A percentile compares a stretch with the other conserved stretches of the same genome.
Conservation (phyloP, 306 rosid genomes). For the Trifolium repens region DNA sequence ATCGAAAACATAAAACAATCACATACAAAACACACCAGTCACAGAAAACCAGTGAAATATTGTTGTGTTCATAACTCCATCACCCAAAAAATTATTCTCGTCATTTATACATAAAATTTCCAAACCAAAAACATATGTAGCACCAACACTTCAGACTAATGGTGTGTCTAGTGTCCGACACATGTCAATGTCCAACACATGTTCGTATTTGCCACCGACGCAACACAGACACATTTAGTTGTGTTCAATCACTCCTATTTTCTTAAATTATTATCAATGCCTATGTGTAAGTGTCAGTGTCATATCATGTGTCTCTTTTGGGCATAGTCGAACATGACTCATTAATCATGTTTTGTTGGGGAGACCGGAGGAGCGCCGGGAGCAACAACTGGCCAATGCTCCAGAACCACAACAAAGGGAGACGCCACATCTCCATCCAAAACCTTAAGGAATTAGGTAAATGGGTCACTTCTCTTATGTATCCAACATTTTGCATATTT, state of each 20-base stretch:
- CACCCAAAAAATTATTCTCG: not conserved
- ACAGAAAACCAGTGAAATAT: not conserved
- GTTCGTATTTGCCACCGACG: not conserved
- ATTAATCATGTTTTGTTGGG: too few species aligned
- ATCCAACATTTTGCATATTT: too few species aligned
- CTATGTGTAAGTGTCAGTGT: not conserved
- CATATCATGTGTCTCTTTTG: not conserved
- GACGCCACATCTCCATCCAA: too few species aligned
- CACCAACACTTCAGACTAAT: not conserved
- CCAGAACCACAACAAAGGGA: too few species aligned
- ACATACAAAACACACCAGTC: slow-evolving; percentile 2
- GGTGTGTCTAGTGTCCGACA: not conserved
- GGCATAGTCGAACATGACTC: not conserved
- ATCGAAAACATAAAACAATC: not conserved
- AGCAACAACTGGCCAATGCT: too few species aligned
- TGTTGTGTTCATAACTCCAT: not conserved
- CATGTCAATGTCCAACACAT: not conserved
- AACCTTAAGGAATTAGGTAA: too few species aligned
- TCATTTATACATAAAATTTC: not conserved
- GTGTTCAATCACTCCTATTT: not conserved
- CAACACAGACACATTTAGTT: not conserved
- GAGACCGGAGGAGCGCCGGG: too few species aligned
- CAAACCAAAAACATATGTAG: not conserved
- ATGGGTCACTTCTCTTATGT: too few species aligned
- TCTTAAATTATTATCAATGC: not conserved